Percentiles rank a stretch among this genome's conserved stretches.
phyloP scores from a whole-genome alignment of 306 rosid genomes.

The Mimosa bimucronata region DNA sequence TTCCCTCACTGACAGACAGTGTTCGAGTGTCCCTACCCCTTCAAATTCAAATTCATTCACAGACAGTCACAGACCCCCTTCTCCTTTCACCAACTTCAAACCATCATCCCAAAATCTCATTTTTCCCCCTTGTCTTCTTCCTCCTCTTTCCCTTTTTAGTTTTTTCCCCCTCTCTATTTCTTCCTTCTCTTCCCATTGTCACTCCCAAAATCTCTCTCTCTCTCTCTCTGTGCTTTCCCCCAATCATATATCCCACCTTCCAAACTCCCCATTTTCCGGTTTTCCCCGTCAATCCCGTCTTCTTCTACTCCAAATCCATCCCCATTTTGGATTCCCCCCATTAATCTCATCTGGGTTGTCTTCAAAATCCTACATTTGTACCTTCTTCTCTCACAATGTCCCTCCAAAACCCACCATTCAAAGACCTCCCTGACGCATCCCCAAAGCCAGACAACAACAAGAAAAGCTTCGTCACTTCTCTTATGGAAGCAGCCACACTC shows the following conservation, averaged over 20 bases:
- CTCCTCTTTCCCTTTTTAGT: not conserved
- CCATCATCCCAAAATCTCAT: constrained; percentile 40
- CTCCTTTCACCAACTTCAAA: constrained; percentile 45
- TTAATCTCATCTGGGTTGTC: constrained; percentile 41
- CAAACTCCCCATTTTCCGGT: not conserved
- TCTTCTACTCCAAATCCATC: not conserved
- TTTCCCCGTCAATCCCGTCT: not conserved
- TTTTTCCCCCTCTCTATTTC: not conserved
- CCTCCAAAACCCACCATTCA: constrained; percentile 46
- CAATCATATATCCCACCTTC: not conserved
- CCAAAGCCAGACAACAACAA: constrained; percentile 51
- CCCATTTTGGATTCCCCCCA: constrained; percentile 16
- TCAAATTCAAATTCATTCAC: constrained; percentile 34
- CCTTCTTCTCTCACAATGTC: constrained; percentile 42
- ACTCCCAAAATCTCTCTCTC: not conserved
- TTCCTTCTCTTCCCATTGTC: not conserved
- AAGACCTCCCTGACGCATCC: constrained; percentile 50
- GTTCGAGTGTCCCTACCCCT: constrained; percentile 8
- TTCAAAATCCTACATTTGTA: constrained; percentile 43
- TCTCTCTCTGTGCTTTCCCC: not conserved
- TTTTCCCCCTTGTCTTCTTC: not conserved
- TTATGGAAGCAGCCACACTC: constrained; percentile 61
- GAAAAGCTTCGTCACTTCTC: constrained; percentile 60
- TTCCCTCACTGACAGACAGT: not conserved
- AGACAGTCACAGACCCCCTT: too few species aligned